phyloP scores from a whole-genome alignment of 78 protist species.

The slime mould (Dictyostelium discoideum) region DNA sequence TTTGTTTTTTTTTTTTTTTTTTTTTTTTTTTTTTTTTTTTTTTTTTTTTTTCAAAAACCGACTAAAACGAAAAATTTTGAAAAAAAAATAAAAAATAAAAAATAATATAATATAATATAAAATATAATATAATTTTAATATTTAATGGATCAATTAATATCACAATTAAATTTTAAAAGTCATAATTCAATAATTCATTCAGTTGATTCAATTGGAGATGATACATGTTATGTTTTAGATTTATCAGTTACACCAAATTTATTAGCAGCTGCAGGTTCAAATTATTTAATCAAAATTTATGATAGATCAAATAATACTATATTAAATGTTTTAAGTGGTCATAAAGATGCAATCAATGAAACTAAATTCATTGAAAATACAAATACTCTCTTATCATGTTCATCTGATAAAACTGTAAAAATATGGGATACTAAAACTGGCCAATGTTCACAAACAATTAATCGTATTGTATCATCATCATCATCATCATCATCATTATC shows the following conservation, averaged over 20 bases:
- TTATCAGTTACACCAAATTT: not conserved
- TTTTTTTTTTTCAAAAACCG: not conserved
- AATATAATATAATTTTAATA: too few relatives aligned
- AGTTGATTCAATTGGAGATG: not conserved
- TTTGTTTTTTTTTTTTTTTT: not conserved
- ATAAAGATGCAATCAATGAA: constrained; percentile 47
- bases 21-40: not conserved
- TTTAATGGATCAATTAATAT: not conserved
- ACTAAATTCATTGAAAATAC: not conserved
- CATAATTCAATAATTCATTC: constrained; percentile 12
- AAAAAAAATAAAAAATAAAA: not conserved
- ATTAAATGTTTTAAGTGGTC: constrained; percentile 19
- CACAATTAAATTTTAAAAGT: not conserved
- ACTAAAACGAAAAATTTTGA: not conserved
- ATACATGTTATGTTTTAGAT: constrained; percentile 30
- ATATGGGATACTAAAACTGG: constrained; percentile 25
- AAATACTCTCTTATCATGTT: constrained; percentile 30
- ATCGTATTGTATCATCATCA: not conserved
- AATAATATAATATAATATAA: not conserved
- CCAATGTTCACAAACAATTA: not conserved
- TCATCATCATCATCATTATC: not conserved
- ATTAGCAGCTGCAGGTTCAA: constrained; percentile 62
- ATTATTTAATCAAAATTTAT: constrained; percentile 50
- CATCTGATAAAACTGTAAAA: constrained; percentile 48
- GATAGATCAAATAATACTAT: constrained; percentile 17